Conservation (phyloP, 345 rosid genomes). For the Corymbia maculata region DNA sequence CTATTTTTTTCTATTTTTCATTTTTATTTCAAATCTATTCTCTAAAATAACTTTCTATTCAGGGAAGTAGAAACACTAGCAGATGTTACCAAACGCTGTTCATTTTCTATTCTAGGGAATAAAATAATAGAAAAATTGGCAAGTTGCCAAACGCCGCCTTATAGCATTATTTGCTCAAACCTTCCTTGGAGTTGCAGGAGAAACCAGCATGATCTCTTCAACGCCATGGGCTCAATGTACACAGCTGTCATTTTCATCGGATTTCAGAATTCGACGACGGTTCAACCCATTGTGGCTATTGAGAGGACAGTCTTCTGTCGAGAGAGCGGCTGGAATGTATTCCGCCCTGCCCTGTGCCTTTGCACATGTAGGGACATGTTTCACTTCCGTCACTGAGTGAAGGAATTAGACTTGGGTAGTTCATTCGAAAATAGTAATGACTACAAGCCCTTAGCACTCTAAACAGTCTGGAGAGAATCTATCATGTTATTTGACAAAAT, state of each 20-base stretch:
- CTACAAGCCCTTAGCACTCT: too few species aligned
- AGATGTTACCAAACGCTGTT: too few species aligned
- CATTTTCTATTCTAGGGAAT: too few species aligned
- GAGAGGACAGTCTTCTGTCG: slow-evolving; percentile 64
- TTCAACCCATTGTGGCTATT: slow-evolving; percentile 50
- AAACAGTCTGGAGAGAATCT: not conserved
- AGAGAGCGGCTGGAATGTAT: slow-evolving; percentile 69
- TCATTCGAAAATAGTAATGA: too few species aligned
- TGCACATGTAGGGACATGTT: slow-evolving; percentile 30
- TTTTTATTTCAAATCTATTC: too few species aligned
- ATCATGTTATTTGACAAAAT: not conserved
- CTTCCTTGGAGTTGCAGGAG: slow-evolving; percentile 13
- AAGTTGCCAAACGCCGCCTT: too few species aligned
- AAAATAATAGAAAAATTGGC: too few species aligned
- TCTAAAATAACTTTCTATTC: too few species aligned
- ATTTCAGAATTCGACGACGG: slow-evolving; percentile 30
- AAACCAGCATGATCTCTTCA: slow-evolving; percentile 35
- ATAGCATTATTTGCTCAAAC: not conserved
- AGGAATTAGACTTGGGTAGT: too few species aligned
- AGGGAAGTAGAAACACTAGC: too few species aligned
- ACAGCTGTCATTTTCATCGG: slow-evolving; percentile 60
- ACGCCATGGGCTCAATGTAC: slow-evolving; percentile 64
- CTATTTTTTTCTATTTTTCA: too few species aligned
- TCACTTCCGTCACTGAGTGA: too few species aligned
- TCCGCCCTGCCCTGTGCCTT: slow-evolving; percentile 64